Percentiles rank a stretch among this genome's conserved stretches.
phyloP scores from a whole-genome alignment of 208 protist genomes.

The Balamuthia mandrillaris region DNA sequence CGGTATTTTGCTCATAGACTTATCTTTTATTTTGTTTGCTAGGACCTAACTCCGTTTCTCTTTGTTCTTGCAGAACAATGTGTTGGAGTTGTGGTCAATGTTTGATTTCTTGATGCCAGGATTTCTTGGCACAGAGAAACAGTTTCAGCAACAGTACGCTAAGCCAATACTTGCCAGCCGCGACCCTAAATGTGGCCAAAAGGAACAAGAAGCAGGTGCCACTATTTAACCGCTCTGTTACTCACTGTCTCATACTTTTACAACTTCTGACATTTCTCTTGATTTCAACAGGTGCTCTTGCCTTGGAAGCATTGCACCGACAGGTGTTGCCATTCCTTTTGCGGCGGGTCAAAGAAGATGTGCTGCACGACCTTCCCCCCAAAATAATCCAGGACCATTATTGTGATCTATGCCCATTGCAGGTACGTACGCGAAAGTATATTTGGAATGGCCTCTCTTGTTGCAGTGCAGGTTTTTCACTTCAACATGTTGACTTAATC shows the following conservation, averaged over 20 bases:
- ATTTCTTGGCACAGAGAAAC: conserved; percentile 77
- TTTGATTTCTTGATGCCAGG: conserved; percentile 92
- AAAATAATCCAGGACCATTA: conserved; percentile 87
- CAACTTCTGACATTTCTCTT: not conserved
- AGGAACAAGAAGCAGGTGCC: conserved; percentile 50
- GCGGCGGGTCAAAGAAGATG: conserved; percentile 81
- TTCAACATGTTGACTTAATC: too few relatives aligned
- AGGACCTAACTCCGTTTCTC: too few relatives aligned
- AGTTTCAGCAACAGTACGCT: conserved; percentile 74
- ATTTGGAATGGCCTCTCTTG: not conserved
- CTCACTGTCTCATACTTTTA: not conserved
- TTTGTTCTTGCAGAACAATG: conserved; percentile 74
- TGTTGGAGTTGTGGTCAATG: conserved; percentile 85
- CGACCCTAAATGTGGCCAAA: conserved; percentile 52
- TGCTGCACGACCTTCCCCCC: conserved; percentile 81
- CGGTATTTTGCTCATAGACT: not conserved
- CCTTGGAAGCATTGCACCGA: conserved; percentile 76
- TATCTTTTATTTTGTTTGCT: too few relatives aligned
- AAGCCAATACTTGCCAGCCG: conserved; percentile 70
- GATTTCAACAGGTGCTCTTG: conserved; percentile 47
- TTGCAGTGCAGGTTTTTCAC: too few relatives aligned
- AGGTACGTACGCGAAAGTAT: conserved; percentile 63
- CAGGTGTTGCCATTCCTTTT: conserved; percentile 87
- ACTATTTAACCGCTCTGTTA: not conserved
- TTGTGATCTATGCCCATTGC: conserved; percentile 73